A percentile compares a stretch with the other conserved stretches of the same genome.
These are phyloP conservation scores for Oryza brachyantha DNA, from an alignment of 176 grass and related monocot species.

Conservation along the genomic window DNA sequence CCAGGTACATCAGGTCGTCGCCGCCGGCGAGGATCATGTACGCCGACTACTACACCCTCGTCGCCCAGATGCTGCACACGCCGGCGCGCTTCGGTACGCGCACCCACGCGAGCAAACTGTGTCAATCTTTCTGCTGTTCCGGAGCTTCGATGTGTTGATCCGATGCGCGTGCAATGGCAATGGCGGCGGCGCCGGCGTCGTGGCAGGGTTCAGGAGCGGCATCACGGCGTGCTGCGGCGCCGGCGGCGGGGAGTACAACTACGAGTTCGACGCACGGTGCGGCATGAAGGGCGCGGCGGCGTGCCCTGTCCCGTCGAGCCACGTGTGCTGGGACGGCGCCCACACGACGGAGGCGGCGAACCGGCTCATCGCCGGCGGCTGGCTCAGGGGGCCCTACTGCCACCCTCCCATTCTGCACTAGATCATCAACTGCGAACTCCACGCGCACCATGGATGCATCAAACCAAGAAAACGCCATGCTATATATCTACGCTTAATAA, in stretches of 20 bases:
- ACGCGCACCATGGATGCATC: not conserved
- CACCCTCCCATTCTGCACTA: constrained; percentile 4
- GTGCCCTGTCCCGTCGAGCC: constrained; percentile 7
- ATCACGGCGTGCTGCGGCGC: constrained; percentile 33
- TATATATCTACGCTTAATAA: no score
- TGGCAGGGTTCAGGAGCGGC: not conserved
- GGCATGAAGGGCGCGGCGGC: constrained; percentile 32
- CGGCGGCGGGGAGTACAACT: constrained; percentile 21
- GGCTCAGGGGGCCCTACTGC: constrained; percentile 36
- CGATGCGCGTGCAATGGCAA: not conserved
- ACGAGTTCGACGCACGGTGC: constrained; percentile 28
- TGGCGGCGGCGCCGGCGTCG: not conserved
- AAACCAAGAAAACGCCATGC: no score
- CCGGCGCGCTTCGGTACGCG: constrained; percentile 32
- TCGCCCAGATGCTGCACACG: constrained; percentile 22
- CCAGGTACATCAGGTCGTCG: not conserved
- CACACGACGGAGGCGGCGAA: constrained; percentile 38
- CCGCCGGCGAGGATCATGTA: constrained; percentile 44
- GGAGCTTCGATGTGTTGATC: no score
- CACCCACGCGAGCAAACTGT: no score
- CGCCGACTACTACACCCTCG: constrained; percentile 47
- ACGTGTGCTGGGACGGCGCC: constrained; percentile 37
- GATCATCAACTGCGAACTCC: not conserved
- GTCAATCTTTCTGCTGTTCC: no score
- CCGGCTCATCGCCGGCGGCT: constrained; percentile 2